Conservation (phyloP, 2,329 filamentous ascomycete genomes). For the Trichoderma guizhouense region DNA sequence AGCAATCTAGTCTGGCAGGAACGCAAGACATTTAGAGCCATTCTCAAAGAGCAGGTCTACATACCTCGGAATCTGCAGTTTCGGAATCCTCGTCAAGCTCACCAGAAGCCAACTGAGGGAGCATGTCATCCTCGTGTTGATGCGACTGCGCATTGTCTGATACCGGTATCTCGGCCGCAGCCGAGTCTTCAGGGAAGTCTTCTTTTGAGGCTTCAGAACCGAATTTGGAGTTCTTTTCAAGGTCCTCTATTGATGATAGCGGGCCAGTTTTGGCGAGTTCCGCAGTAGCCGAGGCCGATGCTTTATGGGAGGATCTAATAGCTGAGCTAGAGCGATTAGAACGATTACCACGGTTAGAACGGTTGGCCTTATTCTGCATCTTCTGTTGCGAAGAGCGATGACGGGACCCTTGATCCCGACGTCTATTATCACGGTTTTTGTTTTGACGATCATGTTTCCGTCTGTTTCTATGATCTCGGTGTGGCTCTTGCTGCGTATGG, state of each 20-base stretch:
- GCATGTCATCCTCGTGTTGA: not conserved
- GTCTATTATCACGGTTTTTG: slow-evolving; percentile 30
- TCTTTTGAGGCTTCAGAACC: not conserved
- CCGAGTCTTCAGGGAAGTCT: not conserved
- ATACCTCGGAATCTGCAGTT: not conserved
- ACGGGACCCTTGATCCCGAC: slow-evolving; percentile 26
- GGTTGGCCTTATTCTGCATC: slow-evolving; percentile 13
- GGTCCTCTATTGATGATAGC: not conserved
- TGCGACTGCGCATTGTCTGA: not conserved
- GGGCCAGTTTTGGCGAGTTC: not conserved
- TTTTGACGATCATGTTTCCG: slow-evolving; percentile 33
- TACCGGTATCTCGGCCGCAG: not conserved
- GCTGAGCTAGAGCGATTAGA: not conserved
- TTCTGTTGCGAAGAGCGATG: slow-evolving; percentile 27
- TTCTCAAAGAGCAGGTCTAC: not conserved
- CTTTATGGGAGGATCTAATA: not conserved
- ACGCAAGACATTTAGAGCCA: not conserved
- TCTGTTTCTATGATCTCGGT: slow-evolving; percentile 31
- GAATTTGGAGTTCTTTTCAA: not conserved
- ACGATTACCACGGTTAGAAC: not conserved
- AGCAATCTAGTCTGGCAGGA: not conserved
- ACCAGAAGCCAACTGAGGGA: not conserved
- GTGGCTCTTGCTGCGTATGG: slow-evolving; percentile 28
- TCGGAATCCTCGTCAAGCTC: not conserved
- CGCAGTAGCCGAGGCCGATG: not conserved